Evolutionary conservation across 768 basidiomycete genomes (phyloP).

Genomic region (Filobasidium floriforme): DNA sequence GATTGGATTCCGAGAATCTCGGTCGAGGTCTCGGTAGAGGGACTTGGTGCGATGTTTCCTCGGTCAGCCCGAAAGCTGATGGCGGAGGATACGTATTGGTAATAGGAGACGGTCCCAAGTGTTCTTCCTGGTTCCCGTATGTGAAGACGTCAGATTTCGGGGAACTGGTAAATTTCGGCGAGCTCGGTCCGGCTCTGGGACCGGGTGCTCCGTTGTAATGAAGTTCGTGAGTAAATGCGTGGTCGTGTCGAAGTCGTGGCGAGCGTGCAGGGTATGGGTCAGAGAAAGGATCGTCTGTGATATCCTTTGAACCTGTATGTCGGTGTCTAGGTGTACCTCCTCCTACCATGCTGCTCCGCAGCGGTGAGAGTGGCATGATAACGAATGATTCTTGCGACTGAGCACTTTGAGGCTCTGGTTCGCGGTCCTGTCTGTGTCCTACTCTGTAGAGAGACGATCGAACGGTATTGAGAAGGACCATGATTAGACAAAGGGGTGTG

Average conservation of each 20-base stretch:
- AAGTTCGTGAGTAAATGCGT: neutral
- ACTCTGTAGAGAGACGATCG: neutral
- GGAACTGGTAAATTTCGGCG: neutral
- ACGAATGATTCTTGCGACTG: neutral
- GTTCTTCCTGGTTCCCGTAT: neutral
- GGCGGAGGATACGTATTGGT: neutral
- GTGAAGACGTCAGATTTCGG: neutral
- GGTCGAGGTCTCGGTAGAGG: neutral
- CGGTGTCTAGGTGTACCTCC: neutral
- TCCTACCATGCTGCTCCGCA: neutral
- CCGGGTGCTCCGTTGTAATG: neutral
- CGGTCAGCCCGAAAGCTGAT: neutral
- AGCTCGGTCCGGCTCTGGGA: neutral
- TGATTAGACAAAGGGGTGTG: neutral
- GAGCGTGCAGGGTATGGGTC: neutral
- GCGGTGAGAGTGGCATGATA: neutral
- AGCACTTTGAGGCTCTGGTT: neutral
- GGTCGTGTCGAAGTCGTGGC: neutral
- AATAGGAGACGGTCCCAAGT: neutral
- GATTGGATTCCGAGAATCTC: neutral
- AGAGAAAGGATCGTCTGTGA: neutral
- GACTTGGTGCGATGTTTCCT: neutral
- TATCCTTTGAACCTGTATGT: neutral
- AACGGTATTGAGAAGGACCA: neutral
- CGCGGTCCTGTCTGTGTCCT: neutral